Evolutionary conservation across 148 eudicot species (phyloP).

Genomic region (Diospyros kaki): DNA sequence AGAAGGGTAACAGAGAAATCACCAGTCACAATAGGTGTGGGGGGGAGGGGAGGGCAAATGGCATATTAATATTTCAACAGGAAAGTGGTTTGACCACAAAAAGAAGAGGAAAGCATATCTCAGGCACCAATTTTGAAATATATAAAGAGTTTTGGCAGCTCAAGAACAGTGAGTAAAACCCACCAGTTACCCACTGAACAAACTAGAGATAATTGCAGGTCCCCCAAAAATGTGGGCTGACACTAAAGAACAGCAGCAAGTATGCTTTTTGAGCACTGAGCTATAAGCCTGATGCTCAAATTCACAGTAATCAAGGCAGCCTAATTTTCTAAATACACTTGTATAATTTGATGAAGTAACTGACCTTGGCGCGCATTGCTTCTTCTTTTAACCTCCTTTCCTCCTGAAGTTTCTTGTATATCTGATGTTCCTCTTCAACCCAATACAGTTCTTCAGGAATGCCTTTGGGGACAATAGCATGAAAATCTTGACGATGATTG

Average conservation of each 20-base stretch:
- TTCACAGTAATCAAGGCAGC: neutral
- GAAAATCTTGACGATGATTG: conserved; percentile 73
- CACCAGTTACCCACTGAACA: too few species aligned
- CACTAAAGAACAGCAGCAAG: too few species aligned
- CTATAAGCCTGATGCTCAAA: neutral
- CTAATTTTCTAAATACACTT: neutral
- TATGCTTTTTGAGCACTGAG: neutral
- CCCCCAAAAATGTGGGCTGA: too few species aligned
- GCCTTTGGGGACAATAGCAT: conserved; percentile 65
- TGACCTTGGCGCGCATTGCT: conserved; percentile 75
- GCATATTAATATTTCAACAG: neutral
- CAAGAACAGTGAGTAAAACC: too few species aligned
- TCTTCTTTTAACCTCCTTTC: conserved; percentile 71
- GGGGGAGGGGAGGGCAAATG: neutral
- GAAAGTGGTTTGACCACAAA: neutral
- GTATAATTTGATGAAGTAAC: conserved; percentile 12
- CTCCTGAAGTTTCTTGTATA: conserved; percentile 66
- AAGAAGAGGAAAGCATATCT: too few species aligned
- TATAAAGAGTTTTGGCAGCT: too few species aligned
- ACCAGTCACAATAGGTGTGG: neutral
- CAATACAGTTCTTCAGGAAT: conserved; percentile 60
- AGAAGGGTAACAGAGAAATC: conserved; percentile 2
- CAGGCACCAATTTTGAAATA: too few species aligned
- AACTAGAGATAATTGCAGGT: too few species aligned
- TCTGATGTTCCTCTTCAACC: conserved; percentile 74